Conservation (phyloP, 805 yeast genomes). For the Cyberlindnera subsufficiens region DNA sequence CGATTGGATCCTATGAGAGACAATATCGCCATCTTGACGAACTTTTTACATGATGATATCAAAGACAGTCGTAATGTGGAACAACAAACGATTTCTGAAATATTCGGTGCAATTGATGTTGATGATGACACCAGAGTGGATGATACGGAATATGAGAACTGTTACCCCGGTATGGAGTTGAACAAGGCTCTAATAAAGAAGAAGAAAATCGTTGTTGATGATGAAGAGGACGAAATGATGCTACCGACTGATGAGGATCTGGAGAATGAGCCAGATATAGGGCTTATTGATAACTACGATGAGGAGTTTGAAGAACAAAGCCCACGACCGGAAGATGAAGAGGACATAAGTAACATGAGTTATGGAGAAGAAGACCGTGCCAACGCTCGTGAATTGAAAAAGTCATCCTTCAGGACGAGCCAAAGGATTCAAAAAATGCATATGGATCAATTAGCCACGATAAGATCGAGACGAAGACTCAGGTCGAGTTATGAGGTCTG, state of each 20-base stretch:
- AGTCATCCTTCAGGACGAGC: conserved; percentile 13
- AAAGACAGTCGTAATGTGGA: conserved; percentile 58
- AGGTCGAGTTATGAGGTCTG: conserved; percentile 4
- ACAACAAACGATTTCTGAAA: conserved; percentile 45
- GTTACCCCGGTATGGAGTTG: conserved; percentile 33
- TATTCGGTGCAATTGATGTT: conserved; percentile 24
- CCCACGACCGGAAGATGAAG: conserved; percentile 10
- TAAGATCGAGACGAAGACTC: conserved; percentile 18
- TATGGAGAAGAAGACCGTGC: conserved; percentile 17
- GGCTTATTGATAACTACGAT: conserved; percentile 11
- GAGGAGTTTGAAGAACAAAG: not conserved
- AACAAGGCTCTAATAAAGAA: conserved; percentile 16
- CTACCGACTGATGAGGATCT: conserved; percentile 16
- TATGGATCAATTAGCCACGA: conserved; percentile 11
- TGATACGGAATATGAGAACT: conserved; percentile 21
- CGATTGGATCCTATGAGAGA: conserved; percentile 29
- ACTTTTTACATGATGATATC: conserved; percentile 63
- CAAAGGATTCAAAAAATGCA: conserved; percentile 20
- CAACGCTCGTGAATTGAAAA: conserved; percentile 19
- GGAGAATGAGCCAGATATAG: conserved; percentile 17
- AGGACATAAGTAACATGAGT: conserved; percentile 12
- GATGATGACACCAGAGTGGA: conserved; percentile 17
- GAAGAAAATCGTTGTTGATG: conserved; percentile 13
- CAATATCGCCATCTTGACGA: conserved; percentile 50
- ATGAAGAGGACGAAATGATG: conserved; percentile 12